These are phyloP conservation scores for Acanthochlamys bracteata DNA, from an alignment of 106 monocot genomes.

Conservation along the genomic window DNA sequence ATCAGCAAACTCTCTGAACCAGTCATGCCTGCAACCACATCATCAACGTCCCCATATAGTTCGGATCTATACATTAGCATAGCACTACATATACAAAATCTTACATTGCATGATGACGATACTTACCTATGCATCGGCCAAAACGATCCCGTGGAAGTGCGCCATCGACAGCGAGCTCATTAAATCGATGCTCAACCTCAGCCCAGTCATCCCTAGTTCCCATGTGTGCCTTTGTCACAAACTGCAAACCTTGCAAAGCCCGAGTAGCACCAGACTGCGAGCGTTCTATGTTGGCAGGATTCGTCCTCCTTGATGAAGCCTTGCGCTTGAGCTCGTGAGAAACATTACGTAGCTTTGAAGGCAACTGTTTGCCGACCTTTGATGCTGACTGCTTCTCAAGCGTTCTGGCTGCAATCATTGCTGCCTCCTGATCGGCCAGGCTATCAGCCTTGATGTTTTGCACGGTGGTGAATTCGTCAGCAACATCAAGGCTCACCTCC, in stretches of 20 bases:
- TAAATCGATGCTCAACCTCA: neutral
- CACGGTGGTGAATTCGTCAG: neutral
- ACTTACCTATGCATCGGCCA: conserved; percentile 1
- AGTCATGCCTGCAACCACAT: neutral
- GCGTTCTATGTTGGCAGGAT: neutral
- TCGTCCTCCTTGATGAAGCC: neutral
- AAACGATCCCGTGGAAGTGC: neutral
- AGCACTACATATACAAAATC: no score
- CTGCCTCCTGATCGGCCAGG: neutral
- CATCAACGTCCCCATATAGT: neutral
- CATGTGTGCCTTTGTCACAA: neutral
- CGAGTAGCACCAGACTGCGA: neutral
- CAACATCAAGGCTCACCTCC: neutral
- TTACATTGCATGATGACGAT: neutral
- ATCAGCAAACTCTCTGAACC: conserved; percentile 54
- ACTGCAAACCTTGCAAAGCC: neutral
- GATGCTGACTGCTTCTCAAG: neutral
- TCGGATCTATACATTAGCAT: no score
- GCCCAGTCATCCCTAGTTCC: neutral
- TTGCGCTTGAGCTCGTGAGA: neutral
- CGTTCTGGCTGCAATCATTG: neutral
- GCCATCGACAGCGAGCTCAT: neutral
- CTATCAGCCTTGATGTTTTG: neutral
- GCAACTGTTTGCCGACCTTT: neutral
- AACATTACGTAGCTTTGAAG: neutral